Evolutionary conservation across 306 rosid genomes (phyloP), one percentile per base, ranked within the genome.

Genomic region (Potentilla sterilis): DNA sequence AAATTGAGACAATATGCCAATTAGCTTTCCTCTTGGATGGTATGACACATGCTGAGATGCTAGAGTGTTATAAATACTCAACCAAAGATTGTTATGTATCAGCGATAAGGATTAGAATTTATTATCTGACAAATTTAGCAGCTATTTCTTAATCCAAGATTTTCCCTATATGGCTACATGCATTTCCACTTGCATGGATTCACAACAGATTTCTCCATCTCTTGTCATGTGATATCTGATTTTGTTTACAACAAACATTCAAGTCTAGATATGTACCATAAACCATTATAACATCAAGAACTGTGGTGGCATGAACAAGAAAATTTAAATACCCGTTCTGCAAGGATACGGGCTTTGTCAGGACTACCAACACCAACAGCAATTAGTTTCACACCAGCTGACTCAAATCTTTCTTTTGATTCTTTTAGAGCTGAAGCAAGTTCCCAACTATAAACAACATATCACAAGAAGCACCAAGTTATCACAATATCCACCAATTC

Each of bases 301-400:
- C n/a, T 13, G 35, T 19, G 13, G 42, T n/a, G 52, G 34, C 54
- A 28, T 75, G 52, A 52, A 41, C 70, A 72, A 41, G 59, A 22
- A 74, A 77, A 82, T 9, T 65, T n/a, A 49, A 15, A 49, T 89
- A 92, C 97, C 79, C 95, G 80, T 52, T 86, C 87, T 15, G 92
- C 97, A 63, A 94, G 93, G 14, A 94, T 86, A 9, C 89, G 89
- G 11, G 96, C 95, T 86, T 92, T 92, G 44, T 79, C 48, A 41
- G 97, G 95, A 79, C 85, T 58, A 70, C 98, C 98, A 32, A 94
- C 83, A 41, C 97, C 97, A 15, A 90, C 83, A 12, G 96, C 97
- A 75, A 92, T 79, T 46, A 94, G 81, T 74, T 89, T 90, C 71
- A 85, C 98, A 72, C 93, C 93, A 75, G 93, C 87, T 55, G 93